A percentile compares a stretch with the other conserved stretches of the same genome.
Conservation (phyloP, 2,329 filamentous ascomycete genomes). For the Xylaria sp. region DNA sequence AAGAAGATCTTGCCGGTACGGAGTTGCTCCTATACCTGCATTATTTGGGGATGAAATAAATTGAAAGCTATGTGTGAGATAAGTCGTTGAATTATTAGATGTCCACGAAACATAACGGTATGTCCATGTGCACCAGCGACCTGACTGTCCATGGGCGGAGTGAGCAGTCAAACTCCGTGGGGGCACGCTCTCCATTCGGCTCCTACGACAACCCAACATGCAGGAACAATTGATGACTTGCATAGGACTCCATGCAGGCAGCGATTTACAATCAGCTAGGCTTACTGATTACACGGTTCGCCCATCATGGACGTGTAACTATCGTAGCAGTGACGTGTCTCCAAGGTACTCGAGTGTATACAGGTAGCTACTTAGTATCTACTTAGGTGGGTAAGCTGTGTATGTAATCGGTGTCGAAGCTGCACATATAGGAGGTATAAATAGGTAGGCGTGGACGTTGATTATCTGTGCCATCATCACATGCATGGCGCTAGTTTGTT, state of each 20-base stretch:
- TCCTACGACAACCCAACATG: slow-evolving; percentile 12
- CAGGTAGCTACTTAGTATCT: neutral
- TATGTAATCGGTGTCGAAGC: no score
- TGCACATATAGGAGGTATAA: no score
- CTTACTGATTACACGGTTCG: neutral
- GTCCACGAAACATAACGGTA: no score
- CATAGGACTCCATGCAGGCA: slow-evolving; percentile 17
- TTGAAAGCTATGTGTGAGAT: no score
- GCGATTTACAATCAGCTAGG: neutral
- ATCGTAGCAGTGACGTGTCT: slow-evolving; percentile 3
- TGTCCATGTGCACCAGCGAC: no score
- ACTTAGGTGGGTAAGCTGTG: neutral
- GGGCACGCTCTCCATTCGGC: neutral
- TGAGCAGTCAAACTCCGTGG: neutral
- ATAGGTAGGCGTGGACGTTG: no score
- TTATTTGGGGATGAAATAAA: neutral
- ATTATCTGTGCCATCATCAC: neutral
- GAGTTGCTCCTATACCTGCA: neutral
- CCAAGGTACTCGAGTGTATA: neutral
- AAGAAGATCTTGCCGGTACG: neutral
- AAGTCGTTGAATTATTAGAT: no score
- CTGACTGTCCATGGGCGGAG: no score
- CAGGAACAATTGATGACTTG: slow-evolving; percentile 30
- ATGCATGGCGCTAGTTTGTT: neutral
- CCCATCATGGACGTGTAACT: neutral